Conservation (phyloP, 768 basidiomycete species). For the Russula griseocarnosa region DNA sequence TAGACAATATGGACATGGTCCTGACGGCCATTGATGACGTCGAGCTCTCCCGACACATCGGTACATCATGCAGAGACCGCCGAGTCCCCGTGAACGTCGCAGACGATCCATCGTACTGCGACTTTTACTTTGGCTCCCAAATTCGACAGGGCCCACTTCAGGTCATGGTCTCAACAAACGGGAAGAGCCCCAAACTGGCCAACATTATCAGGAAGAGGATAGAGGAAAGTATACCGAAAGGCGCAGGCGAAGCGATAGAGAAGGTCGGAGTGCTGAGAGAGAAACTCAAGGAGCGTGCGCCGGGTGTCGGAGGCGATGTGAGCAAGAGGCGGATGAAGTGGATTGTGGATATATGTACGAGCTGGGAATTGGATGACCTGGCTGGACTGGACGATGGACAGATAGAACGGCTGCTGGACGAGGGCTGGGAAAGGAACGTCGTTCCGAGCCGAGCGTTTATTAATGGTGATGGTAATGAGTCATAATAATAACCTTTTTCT, state of each 20-base stretch:
- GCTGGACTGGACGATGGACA: slow-evolving; percentile 59
- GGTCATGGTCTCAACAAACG: slow-evolving; percentile 94
- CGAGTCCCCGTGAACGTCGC: slow-evolving; percentile 92
- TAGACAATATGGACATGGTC: slow-evolving; percentile 75
- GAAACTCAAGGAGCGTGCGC: slow-evolving; percentile 72
- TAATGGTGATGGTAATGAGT: slow-evolving; percentile 10
- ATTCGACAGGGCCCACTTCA: slow-evolving; percentile 88
- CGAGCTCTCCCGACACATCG: slow-evolving; percentile 65
- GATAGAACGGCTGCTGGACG: slow-evolving; percentile 64
- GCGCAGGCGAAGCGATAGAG: slow-evolving; percentile 73
- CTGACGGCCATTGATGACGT: slow-evolving; percentile 91
- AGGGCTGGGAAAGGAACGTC: slow-evolving; percentile 75
- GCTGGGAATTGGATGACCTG: slow-evolving; percentile 83
- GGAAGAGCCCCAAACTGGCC: slow-evolving; percentile 87
- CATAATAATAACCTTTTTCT: not conserved
- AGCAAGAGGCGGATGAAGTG: slow-evolving; percentile 84
- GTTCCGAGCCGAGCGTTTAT: slow-evolving; percentile 41
- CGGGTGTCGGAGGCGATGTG: slow-evolving; percentile 74
- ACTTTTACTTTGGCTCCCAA: slow-evolving; percentile 97
- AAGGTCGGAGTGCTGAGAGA: slow-evolving; percentile 71
- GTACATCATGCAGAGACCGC: slow-evolving; percentile 56
- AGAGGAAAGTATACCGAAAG: slow-evolving; percentile 60
- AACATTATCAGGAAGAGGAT: slow-evolving; percentile 72
- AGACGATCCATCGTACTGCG: slow-evolving; percentile 92
- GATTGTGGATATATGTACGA: slow-evolving; percentile 85